Evolutionary conservation across 371 early-diverging fungal genomes (phyloP), one percentile per base, ranked within the genome.

Genomic region (Syncephalastrum racemosum): DNA sequence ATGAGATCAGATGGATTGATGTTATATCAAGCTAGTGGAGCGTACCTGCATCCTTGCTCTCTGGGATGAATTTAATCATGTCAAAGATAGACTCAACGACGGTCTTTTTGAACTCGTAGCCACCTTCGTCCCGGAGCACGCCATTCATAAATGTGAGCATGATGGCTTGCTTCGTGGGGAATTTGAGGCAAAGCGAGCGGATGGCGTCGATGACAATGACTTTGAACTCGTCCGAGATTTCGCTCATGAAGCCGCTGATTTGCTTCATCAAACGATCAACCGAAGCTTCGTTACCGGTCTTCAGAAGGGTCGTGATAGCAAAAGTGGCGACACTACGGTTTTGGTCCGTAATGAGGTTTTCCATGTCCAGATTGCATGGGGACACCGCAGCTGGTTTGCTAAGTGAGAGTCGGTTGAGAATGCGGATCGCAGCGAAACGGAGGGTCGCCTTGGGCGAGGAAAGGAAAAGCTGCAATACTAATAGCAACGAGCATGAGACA

Each of bases 261-360:
- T 97, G 98, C 82, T 96, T 96, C 94, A 99, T 97, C 60, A 99
- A 75, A 18, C 97, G 86, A 68, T 99, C 99, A 13, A 99, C 97
- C 23, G 91, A 91, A 7, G 94, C 91, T 67, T 98, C 99, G 69
- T 93, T 99, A 24, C 99, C 99, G 7, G 98, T 98, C 89, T 99
- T 98, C 25, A 99, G 80, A 56, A 99, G 73, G 10, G 98, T 98
- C 2, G 98, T 98, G 73, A 99, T 98, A 25, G 99, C 99, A 76
- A 98, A 96, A 0, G 98, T 98, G 20, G 99, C 97, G 56, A 99
- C 91, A 59, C 94, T 93, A 61, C 98, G 90, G 83, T 97, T 98
- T 51, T 87, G 78, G 73, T 98, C 98, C 13, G 94, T 93, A 62
- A 99, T 94, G 59, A 97, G 77, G 62, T 90, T 90, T 71, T 99